Conservation (phyloP, 1,284 basidiomycete genomes). For the Gymnopus androsaceus region DNA sequence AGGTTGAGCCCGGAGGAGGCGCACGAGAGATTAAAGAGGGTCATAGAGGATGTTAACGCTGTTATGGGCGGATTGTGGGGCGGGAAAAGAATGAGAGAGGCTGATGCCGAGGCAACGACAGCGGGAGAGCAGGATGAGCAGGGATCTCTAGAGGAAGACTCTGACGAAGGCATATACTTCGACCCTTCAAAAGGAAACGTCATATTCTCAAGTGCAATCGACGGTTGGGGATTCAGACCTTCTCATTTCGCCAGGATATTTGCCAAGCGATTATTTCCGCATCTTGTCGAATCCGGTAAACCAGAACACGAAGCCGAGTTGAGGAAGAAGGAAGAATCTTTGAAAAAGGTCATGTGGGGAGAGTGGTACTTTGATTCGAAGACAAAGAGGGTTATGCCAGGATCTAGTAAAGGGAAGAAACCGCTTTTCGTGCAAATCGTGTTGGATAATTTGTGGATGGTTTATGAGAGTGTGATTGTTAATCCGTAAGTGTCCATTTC, state of each 20-base stretch:
- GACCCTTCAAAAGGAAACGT: slow-evolving; percentile 96
- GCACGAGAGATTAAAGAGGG: slow-evolving; percentile 89
- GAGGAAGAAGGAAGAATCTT: slow-evolving; percentile 81
- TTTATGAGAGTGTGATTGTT: slow-evolving; percentile 86
- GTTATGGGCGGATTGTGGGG: slow-evolving; percentile 98
- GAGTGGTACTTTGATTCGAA: slow-evolving; percentile 98
- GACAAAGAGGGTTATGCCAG: slow-evolving; percentile 68
- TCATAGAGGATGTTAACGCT: slow-evolving; percentile 98
- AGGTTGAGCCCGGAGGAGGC: slow-evolving; percentile 91
- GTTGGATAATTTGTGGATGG: slow-evolving; percentile 95
- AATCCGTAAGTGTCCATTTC: slow-evolving; percentile 71
- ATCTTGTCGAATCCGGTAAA: not conserved
- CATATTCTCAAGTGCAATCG: slow-evolving; percentile 94
- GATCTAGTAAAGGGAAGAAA: slow-evolving; percentile 50
- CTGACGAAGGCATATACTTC: slow-evolving; percentile 98
- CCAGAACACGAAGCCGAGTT: not conserved
- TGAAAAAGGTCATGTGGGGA: slow-evolving; percentile 93
- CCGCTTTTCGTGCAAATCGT: slow-evolving; percentile 99
- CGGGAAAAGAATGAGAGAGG: slow-evolving; percentile 82
- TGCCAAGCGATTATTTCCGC: slow-evolving; percentile 72
- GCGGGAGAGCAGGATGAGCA: slow-evolving; percentile 74
- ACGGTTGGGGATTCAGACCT: slow-evolving; percentile 97
- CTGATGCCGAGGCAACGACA: slow-evolving; percentile 94
- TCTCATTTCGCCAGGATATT: slow-evolving; percentile 94
- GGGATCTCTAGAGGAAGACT: slow-evolving; percentile 71